Evolutionary conservation across 2,329 filamentous ascomycete genomes (phyloP).

Genomic region (Zasmidium citrigriseum): DNA sequence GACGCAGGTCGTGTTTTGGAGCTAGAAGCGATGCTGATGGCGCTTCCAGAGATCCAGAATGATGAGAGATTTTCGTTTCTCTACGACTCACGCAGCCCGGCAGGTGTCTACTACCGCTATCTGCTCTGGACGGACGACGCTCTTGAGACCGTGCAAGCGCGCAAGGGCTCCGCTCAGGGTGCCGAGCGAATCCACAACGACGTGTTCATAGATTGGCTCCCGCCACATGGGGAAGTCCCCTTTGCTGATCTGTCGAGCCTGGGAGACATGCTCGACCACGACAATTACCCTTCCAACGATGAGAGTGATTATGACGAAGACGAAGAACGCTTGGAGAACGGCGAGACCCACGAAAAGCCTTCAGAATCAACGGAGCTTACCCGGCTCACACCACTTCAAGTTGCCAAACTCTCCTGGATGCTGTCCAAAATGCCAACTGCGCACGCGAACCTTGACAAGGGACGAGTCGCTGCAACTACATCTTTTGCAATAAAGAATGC

Average conservation of each 20-base stretch:
- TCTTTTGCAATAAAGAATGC: constrained; percentile 88
- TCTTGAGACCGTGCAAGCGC: constrained; percentile 44
- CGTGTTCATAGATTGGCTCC: constrained; percentile 73
- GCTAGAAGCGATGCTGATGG: constrained; percentile 92
- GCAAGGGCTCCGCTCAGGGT: constrained; percentile 39
- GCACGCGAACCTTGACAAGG: constrained; percentile 73
- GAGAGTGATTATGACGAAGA: constrained; percentile 69
- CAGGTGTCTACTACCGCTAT: constrained; percentile 90
- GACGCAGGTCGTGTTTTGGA: constrained; percentile 61
- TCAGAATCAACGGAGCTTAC: constrained; percentile 43
- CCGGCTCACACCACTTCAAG: constrained; percentile 78
- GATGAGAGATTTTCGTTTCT: constrained; percentile 94
- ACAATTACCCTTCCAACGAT: constrained; percentile 83
- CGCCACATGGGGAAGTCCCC: constrained; percentile 69
- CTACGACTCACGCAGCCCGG: constrained; percentile 78
- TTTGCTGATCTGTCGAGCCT: constrained; percentile 64
- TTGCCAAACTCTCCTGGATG: constrained; percentile 80
- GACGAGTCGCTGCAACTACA: constrained; percentile 82
- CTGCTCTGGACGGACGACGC: constrained; percentile 66
- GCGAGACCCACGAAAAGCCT: constrained; percentile 41
- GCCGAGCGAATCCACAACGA: constrained; percentile 63
- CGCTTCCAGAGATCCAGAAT: constrained; percentile 74
- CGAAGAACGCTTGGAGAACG: constrained; percentile 47
- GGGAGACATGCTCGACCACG: constrained; percentile 78
- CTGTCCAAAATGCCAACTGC: constrained; percentile 79